These are phyloP conservation scores for Picea abies DNA, from an alignment of 83 land plant species.

Conservation along the genomic window DNA sequence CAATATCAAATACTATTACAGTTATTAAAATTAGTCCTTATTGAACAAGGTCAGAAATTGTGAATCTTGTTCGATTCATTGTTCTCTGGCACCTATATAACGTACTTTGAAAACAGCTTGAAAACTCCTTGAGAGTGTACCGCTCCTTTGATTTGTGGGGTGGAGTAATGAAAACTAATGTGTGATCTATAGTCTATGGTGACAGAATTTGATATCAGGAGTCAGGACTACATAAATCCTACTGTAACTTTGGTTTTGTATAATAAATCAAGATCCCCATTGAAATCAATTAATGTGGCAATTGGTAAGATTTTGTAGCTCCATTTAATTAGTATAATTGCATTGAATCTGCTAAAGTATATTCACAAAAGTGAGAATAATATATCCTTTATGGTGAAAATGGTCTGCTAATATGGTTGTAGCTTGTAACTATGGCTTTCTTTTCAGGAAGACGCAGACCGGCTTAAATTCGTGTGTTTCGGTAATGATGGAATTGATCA, in stretches of 20 bases:
- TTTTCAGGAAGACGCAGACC: slow-evolving; percentile 89
- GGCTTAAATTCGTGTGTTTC: slow-evolving; percentile 76
- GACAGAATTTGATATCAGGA: too few relatives aligned
- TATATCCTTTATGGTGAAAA: slow-evolving; percentile 13
- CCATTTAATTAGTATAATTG: not conserved
- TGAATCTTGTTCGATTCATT: not conserved
- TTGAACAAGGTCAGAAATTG: not conserved
- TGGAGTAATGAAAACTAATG: not conserved
- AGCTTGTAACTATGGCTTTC: slow-evolving; percentile 4
- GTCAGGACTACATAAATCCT: too few relatives aligned
- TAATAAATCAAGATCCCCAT: not conserved
- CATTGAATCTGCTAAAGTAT: not conserved
- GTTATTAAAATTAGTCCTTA: too few relatives aligned
- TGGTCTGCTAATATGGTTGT: not conserved
- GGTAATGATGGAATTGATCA: slow-evolving; percentile 89
- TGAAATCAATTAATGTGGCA: too few relatives aligned
- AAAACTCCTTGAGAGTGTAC: not conserved
- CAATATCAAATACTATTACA: too few relatives aligned
- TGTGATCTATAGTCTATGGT: not conserved
- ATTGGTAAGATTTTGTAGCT: not conserved
- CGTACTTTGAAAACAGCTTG: not conserved
- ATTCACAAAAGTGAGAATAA: not conserved
- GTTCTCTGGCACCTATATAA: not conserved
- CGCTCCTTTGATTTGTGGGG: not conserved
- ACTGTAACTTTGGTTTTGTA: not conserved